Base-by-base conservation (phyloP, 495 filamentous ascomycete species). In the Lepraria neglecta region DNA sequence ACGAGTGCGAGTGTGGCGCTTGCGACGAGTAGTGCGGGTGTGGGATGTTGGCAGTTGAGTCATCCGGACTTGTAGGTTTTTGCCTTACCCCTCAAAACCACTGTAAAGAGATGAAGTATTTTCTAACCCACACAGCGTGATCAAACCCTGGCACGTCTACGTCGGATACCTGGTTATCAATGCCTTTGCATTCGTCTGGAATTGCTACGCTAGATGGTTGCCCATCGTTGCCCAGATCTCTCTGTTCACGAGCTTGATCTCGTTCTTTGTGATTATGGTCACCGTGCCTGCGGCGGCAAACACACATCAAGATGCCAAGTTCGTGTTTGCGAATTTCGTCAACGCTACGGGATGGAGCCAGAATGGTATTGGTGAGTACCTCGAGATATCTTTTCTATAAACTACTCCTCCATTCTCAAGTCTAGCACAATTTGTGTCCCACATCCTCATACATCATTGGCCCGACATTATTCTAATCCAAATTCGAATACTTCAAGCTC, bases 311-410 rank as follows among this genome's bases (percentile, higher is more conserved):
- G 69, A 73, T 24, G 76, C 80, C 30, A 73, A 75, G 30, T 87
- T 84, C 66, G 84, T 87, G 50, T 87, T 87, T 63, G 77, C 77
- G 5, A 79, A 74, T 57, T 86, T 84, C 66, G 75, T 80, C 68
- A 86, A 87, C 65, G 76, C 79, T 56, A 85, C 83, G 2, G 83
- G 84, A 15, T 87, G 83, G 84, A 63, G 69, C 17, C 71, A 74
- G 12, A 76, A 78, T 55, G 81, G 76, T 14, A 85, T 86, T 58
- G 64, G 64, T 66, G 38, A 43, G 64, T 43, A 21, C 31, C 24
- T 24, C 24, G 24, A 24, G 24, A 24, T 24, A 24, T 2, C 24
- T 24, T 24, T 24, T 24, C 24, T 24, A 24, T 24, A 24, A 24
- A 24, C 2, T 24, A 24, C 24, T 24, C 24, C 24, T 24, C 24